Base-by-base conservation (phyloP, 176 grass and related monocot genomes). In the Chrysopogon serrulatus region DNA sequence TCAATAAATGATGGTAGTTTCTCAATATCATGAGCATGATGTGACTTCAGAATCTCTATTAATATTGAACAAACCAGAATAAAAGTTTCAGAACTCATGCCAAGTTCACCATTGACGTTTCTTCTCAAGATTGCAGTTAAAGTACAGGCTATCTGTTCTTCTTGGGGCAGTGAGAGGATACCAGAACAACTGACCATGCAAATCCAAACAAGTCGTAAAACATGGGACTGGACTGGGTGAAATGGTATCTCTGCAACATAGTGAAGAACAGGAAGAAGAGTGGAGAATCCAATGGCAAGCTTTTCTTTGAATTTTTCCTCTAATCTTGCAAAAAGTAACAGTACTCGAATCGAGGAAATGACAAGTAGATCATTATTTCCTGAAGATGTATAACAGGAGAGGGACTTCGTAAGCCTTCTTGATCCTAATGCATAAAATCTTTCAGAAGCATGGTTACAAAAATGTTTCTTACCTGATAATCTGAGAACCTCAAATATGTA, bases 401-500 rank as follows among this genome's bases (percentile, higher is more conserved):
- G 71, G 36, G 57, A 78, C 4, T 70, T 48, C 5, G 54, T 80
- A 88, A 80, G 47, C 44, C 63, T 88, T 74, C 45, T 49, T 48
- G 53, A 73, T 33, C 21, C 78, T 36, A 79, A 86, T 60, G 23
- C 49, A 89, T 47, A 79, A 42, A n/a, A 65, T 47, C 24, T 45
- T 26, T 49, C 47, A 72, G 4, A 32, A 61, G 71, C 69, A 85
- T 78, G 31, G 26, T 24, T 65, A 14, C 3, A 78, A 40, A 89
- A 82, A 72, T 11, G 6, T 61, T 35, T 23, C 61, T 60, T 92
- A 98, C 96, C 92, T 91, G 96, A 95, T 61, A 93, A 68, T 70
- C 96, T 90, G 43, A 98, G 82, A 74, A 88, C 89, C 90, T 98
- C 96, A 51, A 98, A 95, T 86, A 98, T 73, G 79, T 98, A 98